phyloP scores from a whole-genome alignment of 1,284 basidiomycete species.

The Anthracocystis setariae region DNA sequence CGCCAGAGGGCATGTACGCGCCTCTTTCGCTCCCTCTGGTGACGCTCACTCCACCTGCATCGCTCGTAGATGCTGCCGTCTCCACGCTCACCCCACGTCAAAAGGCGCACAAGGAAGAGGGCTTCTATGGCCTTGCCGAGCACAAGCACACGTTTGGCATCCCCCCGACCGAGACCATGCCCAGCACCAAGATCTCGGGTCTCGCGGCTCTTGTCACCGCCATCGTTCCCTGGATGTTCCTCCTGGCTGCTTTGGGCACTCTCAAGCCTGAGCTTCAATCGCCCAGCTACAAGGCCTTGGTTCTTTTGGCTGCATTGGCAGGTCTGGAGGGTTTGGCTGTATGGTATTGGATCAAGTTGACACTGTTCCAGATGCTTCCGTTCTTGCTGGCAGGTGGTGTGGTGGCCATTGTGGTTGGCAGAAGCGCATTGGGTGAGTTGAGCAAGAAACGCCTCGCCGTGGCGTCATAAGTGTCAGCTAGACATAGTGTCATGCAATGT shows the following conservation, averaged over 20 bases:
- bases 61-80: conserved; percentile 18
- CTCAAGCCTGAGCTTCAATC: conserved; percentile 25
- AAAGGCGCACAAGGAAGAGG: conserved; percentile 43
- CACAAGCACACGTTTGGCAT: conserved; percentile 55
- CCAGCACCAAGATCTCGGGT: conserved; percentile 44
- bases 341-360: conserved; percentile 56
- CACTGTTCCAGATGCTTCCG: conserved; percentile 58
- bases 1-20: conserved; percentile 23
- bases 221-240: conserved; percentile 49
- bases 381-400: conserved; percentile 41
- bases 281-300: conserved; percentile 21
- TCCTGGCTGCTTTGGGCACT: conserved; percentile 29
- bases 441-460: conserved; percentile 38
- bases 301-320: conserved; percentile 36
- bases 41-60: conserved; percentile 25
- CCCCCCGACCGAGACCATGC: conserved; percentile 58
- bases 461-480: neutral
- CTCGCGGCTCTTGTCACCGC: conserved; percentile 47
- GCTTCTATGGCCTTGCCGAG: conserved; percentile 40
- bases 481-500: neutral
- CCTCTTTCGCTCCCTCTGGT: conserved; percentile 35
- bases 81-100: conserved; percentile 19
- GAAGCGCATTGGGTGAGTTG: conserved; percentile 48
- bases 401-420: conserved; percentile 50
- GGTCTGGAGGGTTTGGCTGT: conserved; percentile 51